Evolutionary conservation across 2,329 filamentous ascomycete genomes (phyloP).

Genomic region (Trichoderma sp.): DNA sequence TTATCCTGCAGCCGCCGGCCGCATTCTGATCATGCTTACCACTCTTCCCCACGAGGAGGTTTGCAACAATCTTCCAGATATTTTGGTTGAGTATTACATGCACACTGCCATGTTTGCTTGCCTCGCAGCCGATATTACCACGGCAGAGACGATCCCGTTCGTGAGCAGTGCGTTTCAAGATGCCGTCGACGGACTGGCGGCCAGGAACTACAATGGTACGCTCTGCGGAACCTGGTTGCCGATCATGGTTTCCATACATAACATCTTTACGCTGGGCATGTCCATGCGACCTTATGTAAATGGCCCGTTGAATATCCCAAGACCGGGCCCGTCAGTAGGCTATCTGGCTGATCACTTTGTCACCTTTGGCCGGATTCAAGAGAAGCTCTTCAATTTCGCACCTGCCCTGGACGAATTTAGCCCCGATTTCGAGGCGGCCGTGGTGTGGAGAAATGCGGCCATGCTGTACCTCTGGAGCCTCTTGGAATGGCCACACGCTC

Average conservation of each 20-base stretch:
- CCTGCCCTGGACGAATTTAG: background rate
- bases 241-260: constrained; percentile 36
- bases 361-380: constrained; percentile 42
- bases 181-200: constrained; percentile 28
- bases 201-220: constrained; percentile 36
- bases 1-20: constrained; percentile 44
- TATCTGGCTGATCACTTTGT: constrained; percentile 42
- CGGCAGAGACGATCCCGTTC: constrained; percentile 30
- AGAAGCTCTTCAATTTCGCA: constrained; percentile 42
- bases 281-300: constrained; percentile 35
- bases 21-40: constrained; percentile 39
- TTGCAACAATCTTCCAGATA: constrained; percentile 40
- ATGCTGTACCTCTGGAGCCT: constrained; percentile 42
- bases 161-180: constrained; percentile 33
- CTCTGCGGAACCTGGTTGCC: constrained; percentile 41
- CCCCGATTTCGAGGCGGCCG: constrained; percentile 34
- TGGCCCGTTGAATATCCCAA: background rate
- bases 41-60: constrained; percentile 32
- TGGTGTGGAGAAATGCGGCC: constrained; percentile 45
- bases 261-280: constrained; percentile 43
- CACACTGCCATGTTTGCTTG: constrained; percentile 47
- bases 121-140: constrained; percentile 41
- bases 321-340: constrained; percentile 18
- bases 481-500: constrained; percentile 28
- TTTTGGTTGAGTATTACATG: constrained; percentile 48